Evolutionary conservation across 805 yeast species (phyloP).

Genomic region (Kodamaea restingae): DNA sequence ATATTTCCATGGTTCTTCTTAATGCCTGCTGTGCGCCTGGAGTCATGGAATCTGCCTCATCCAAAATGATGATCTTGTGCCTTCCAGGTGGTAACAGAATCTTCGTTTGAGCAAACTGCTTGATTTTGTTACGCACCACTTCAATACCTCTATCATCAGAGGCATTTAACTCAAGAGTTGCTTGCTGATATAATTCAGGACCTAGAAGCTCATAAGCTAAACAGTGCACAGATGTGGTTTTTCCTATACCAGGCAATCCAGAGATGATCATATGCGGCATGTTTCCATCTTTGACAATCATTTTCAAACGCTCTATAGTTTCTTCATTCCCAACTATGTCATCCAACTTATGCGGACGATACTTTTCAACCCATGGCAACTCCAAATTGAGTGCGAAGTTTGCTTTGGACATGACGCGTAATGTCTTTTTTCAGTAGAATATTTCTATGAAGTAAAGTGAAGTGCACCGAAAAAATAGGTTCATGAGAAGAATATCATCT

Average conservation of each 20-base stretch:
- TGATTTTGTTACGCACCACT: conserved; percentile 88
- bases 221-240: conserved; percentile 90
- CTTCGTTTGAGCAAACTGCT: conserved; percentile 93
- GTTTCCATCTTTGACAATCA: conserved; percentile 89
- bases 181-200: conserved; percentile 60
- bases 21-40: conserved; percentile 95
- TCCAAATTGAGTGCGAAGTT: conserved; percentile 21
- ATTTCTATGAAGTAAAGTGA: too few relatives aligned
- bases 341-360: conserved; percentile 71
- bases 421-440: neutral
- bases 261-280: conserved; percentile 95
- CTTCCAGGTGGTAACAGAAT: conserved; percentile 82
- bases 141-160: conserved; percentile 98
- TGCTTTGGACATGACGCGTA: conserved; percentile 6
- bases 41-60: conserved; percentile 96
- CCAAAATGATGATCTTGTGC: conserved; percentile 88
- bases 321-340: conserved; percentile 95
- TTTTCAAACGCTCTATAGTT: conserved; percentile 75
- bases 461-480: too few relatives aligned
- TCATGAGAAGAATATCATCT: too few relatives aligned
- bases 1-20: conserved; percentile 91
- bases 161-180: conserved; percentile 90
- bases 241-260: conserved; percentile 97
- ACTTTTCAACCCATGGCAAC: conserved; percentile 79
- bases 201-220: conserved; percentile 83